Evolutionary conservation across 176 grass and related monocot species (phyloP).

Genomic region (Pontederia crassipes): DNA sequence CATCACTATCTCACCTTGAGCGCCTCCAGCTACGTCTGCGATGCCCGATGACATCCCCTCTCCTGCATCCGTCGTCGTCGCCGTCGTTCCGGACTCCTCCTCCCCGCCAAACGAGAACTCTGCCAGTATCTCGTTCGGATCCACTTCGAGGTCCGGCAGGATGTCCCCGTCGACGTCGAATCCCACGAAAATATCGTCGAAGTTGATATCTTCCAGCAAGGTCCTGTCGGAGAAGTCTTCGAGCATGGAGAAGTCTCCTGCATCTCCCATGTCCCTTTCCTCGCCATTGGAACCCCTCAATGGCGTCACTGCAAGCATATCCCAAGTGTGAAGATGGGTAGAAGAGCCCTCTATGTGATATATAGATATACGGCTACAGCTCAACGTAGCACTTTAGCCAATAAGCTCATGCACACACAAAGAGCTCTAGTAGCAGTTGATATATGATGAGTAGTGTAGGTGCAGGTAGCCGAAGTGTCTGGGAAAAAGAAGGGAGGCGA

Average conservation of each 20-base stretch:
- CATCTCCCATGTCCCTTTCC: constrained; percentile 1
- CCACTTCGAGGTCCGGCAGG: constrained; percentile 88
- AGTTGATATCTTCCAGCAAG: constrained; percentile 86
- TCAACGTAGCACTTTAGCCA: background rate
- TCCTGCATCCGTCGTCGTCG: background rate
- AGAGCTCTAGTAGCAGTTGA: too few relatives aligned
- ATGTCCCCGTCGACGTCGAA: constrained; percentile 60
- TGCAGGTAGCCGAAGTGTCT: too few relatives aligned
- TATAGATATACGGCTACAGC: background rate
- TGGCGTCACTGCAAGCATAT: constrained; percentile 10
- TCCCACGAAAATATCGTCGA: constrained; percentile 56
- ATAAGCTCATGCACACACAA: background rate
- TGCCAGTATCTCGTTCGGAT: constrained; percentile 72
- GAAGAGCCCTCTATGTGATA: background rate
- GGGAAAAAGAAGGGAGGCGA: background rate
- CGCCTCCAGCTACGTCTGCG: background rate
- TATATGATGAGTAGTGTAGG: too few relatives aligned
- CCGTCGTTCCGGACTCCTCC: background rate
- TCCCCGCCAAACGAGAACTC: constrained; percentile 35
- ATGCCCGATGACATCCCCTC: background rate
- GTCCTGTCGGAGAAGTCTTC: constrained; percentile 28
- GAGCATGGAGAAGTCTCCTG: constrained; percentile 20
- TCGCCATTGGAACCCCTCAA: constrained; percentile 11
- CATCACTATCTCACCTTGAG: background rate
- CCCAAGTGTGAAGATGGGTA: background rate